Evolutionary conservation across 1,284 basidiomycete species (phyloP).

Genomic region (Marasmius fiardii): DNA sequence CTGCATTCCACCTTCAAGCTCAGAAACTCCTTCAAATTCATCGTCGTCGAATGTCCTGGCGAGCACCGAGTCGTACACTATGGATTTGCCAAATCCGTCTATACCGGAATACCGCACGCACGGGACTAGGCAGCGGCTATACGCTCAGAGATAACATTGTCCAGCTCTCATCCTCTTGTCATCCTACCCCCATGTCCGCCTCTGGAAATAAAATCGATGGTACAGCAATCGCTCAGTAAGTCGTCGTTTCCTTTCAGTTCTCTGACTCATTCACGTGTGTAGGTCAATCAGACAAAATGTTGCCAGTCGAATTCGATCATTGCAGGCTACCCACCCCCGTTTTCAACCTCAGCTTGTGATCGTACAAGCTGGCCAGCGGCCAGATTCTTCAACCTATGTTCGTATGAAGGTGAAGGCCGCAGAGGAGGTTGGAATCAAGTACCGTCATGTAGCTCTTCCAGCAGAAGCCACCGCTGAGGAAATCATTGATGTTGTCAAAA

Average conservation of each 20-base stretch:
- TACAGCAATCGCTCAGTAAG: constrained; percentile 83
- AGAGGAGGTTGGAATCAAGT: constrained; percentile 90
- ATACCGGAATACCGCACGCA: background rate
- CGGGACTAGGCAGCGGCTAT: constrained; percentile 15
- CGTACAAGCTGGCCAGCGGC: constrained; percentile 89
- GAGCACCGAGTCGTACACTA: background rate
- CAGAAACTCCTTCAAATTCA: background rate
- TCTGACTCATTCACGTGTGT: constrained; percentile 12
- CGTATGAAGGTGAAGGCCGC: constrained; percentile 98
- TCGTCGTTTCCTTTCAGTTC: constrained; percentile 11
- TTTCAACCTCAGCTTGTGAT: constrained; percentile 92
- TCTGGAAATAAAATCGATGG: constrained; percentile 74
- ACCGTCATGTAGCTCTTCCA: constrained; percentile 78
- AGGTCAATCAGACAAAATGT: constrained; percentile 82
- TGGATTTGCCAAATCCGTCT: constrained; percentile 1
- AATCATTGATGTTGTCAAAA: constrained; percentile 75
- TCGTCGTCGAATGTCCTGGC: background rate
- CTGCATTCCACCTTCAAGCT: background rate
- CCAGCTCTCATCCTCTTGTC: constrained; percentile 33
- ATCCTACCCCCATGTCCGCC: constrained; percentile 51
- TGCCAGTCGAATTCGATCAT: constrained; percentile 57
- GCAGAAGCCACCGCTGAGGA: constrained; percentile 74
- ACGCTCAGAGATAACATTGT: constrained; percentile 3
- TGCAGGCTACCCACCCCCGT: constrained; percentile 67
- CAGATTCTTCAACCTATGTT: constrained; percentile 92